A percentile compares a stretch with the other conserved stretches of the same genome.
phyloP scores from a whole-genome alignment of 75 land plant genomes.

The Cryptomeria japonica region DNA sequence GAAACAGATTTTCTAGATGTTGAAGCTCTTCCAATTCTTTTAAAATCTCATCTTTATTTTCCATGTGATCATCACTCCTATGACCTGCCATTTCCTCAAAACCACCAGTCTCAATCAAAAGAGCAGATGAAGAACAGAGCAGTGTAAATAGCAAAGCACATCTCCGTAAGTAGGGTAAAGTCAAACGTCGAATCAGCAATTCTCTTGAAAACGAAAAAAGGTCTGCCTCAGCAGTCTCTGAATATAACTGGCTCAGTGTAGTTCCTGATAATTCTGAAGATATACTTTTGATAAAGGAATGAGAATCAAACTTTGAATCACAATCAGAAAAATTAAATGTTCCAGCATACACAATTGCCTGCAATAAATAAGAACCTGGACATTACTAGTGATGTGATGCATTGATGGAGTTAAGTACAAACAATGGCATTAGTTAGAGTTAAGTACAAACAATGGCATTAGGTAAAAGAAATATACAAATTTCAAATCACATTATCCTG shows the following conservation, averaged over 20 bases:
- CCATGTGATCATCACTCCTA: conserved; percentile 12
- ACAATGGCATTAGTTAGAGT: neutral
- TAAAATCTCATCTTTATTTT: conserved; percentile 5
- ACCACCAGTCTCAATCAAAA: conserved; percentile 28
- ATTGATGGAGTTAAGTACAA: neutral
- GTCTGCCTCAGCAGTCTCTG: conserved; percentile 42
- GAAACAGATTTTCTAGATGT: conserved; percentile 64
- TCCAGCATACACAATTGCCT: conserved; percentile 32
- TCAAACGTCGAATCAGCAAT: conserved; percentile 49
- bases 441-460: neutral
- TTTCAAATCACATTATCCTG: neutral
- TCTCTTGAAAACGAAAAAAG: conserved; percentile 32
- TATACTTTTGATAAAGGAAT: conserved; percentile 23
- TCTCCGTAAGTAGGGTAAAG: conserved; percentile 80
- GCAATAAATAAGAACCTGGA: conserved; percentile 8
- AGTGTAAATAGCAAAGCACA: conserved; percentile 79
- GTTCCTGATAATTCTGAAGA: conserved; percentile 26
- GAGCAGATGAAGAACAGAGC: conserved; percentile 40
- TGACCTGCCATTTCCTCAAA: conserved; percentile 24
- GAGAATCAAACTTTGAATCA: conserved; percentile 16
- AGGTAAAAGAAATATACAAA: neutral
- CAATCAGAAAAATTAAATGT: conserved; percentile 11
- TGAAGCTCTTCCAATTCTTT: conserved; percentile 53
- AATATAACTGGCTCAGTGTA: conserved; percentile 25
- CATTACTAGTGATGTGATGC: neutral